These are phyloP conservation scores for Erodium chrysanthum DNA, from an alignment of 441 rosid species.

Conservation along the genomic window DNA sequence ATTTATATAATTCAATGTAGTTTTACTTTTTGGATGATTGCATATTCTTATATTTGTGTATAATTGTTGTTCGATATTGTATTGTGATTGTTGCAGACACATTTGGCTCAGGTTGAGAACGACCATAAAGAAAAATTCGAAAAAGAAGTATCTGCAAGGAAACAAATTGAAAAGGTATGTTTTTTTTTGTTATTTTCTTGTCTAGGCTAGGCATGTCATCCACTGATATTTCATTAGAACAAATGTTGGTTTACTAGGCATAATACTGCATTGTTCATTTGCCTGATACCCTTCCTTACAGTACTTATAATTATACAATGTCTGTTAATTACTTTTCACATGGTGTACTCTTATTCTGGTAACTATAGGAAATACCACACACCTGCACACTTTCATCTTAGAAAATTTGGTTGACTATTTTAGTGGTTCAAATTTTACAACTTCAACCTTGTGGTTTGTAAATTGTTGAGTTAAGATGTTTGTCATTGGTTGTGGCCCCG, in stretches of 20 bases:
- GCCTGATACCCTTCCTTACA: background rate
- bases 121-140: slow-evolving; percentile 64
- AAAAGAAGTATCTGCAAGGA: slow-evolving; percentile 55
- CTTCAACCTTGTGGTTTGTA: background rate
- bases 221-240: background rate
- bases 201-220: background rate
- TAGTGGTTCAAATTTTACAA: background rate
- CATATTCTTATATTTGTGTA: slow-evolving; percentile 7
- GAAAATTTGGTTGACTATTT: background rate
- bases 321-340: background rate
- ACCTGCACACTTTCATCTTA: background rate
- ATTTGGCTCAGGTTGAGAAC: slow-evolving; percentile 60
- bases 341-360: background rate
- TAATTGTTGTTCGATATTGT: slow-evolving; percentile 18
- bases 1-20: slow-evolving; percentile 13
- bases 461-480: background rate
- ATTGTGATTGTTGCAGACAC: slow-evolving; percentile 42
- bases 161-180: slow-evolving; percentile 62
- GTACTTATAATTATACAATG: background rate
- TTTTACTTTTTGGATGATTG: slow-evolving; percentile 2
- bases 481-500: background rate
- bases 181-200: background rate
- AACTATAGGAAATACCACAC: background rate
- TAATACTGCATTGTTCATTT: background rate
- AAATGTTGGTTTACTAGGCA: background rate